Conservation (phyloP, 2,329 filamentous ascomycete genomes). For the Metarhizium robertsii region DNA sequence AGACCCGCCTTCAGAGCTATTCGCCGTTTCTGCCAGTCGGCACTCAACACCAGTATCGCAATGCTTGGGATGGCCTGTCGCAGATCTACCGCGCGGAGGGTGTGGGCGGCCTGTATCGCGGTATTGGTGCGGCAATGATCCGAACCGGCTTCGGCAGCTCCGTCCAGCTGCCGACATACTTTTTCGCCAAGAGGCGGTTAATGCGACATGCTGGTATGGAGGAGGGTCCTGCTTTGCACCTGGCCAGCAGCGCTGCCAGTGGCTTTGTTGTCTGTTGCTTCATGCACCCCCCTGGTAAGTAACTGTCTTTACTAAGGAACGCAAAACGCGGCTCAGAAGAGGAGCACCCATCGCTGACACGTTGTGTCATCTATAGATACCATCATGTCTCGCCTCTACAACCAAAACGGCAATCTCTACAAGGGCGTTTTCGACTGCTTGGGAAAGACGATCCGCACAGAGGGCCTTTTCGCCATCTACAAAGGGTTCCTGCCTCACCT, state of each 20-base stretch:
- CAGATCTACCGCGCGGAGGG: constrained; percentile 76
- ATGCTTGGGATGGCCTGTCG: constrained; percentile 71
- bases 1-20: constrained; percentile 90
- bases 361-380: constrained; percentile 51
- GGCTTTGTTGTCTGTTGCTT: constrained; percentile 95
- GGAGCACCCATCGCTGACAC: constrained; percentile 5
- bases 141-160: constrained; percentile 92
- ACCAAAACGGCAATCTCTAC: constrained; percentile 97
- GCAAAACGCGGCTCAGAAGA: not conserved
- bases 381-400: constrained; percentile 98
- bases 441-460: constrained; percentile 80
- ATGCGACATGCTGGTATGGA: constrained; percentile 78
- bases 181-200: constrained; percentile 86
- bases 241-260: constrained; percentile 79
- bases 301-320: not conserved
- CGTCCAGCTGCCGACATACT: constrained; percentile 95
- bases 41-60: constrained; percentile 89
- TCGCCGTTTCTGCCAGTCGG: constrained; percentile 89
- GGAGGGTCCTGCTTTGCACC: constrained; percentile 80
- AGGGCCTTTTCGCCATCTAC: constrained; percentile 88
- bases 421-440: constrained; percentile 86
- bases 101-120: constrained; percentile 73
- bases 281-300: constrained; percentile 88
- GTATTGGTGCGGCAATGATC: constrained; percentile 89
- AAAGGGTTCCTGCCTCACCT: constrained; percentile 96